Evolutionary conservation across 2,329 filamentous ascomycete species (phyloP).

Genomic region (Blastomyces emzantsi): DNA sequence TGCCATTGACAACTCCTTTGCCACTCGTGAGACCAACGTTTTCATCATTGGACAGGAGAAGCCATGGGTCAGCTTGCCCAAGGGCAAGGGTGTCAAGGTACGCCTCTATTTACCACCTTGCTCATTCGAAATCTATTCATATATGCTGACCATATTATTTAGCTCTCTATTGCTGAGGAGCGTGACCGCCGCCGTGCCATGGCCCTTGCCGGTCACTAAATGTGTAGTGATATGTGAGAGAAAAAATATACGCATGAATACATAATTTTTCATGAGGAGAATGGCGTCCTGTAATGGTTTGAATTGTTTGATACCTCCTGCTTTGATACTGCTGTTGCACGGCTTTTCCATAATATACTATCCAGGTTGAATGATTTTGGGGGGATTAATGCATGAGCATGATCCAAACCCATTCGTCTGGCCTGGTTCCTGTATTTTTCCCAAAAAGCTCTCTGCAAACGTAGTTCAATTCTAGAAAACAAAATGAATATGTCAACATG

Average conservation of each 20-base stretch:
- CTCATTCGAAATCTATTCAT: not conserved
- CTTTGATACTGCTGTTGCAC: constrained; percentile 3
- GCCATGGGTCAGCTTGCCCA: constrained; percentile 98
- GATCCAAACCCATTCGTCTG: not conserved
- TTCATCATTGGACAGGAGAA: constrained; percentile 98
- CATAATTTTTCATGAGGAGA: constrained; percentile 25
- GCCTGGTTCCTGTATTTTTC: not conserved
- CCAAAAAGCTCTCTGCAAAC: not conserved
- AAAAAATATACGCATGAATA: constrained; percentile 18
- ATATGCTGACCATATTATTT: constrained; percentile 18
- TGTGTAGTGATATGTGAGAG: constrained; percentile 11
- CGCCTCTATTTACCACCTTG: constrained; percentile 17
- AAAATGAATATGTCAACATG: not conserved
- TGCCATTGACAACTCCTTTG: constrained; percentile 99
- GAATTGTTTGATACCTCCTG: constrained; percentile 3
- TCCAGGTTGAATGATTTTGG: not conserved
- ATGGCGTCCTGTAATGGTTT: constrained; percentile 24
- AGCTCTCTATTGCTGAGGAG: constrained; percentile 97
- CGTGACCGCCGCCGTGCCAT: constrained; percentile 88
- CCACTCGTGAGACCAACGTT: constrained; percentile 98
- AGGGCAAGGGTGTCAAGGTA: constrained; percentile 99
- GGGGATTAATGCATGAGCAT: not conserved
- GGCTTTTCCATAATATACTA: constrained; percentile 1
- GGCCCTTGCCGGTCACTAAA: constrained; percentile 46
- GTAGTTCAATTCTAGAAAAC: constrained; percentile 2